Conservation (phyloP, 768 basidiomycete genomes). For the Cystofilobasidium bisporidii region DNA sequence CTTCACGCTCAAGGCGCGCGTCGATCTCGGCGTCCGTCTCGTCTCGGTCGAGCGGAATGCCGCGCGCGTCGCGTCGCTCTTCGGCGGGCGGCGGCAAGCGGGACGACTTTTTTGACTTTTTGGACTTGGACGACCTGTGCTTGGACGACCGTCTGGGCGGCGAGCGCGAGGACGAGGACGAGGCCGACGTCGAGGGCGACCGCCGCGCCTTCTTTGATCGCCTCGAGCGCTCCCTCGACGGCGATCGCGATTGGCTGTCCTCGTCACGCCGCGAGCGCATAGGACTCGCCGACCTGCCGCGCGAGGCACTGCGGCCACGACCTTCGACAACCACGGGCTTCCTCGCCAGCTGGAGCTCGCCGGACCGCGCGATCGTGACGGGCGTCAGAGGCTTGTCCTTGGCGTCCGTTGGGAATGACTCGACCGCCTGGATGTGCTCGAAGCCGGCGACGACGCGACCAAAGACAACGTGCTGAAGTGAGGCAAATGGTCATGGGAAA, state of each 20-base stretch:
- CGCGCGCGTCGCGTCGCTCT: constrained; percentile 6
- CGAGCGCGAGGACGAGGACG: constrained; percentile 12
- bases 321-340: constrained; percentile 35
- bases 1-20: constrained; percentile 27
- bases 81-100: neutral
- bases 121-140: constrained; percentile 18
- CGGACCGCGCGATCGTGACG: constrained; percentile 64
- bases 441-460: constrained; percentile 35
- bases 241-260: constrained; percentile 3
- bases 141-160: constrained; percentile 9
- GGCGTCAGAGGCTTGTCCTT: constrained; percentile 63
- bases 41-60: constrained; percentile 9
- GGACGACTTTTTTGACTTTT: constrained; percentile 3
- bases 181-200: constrained; percentile 8
- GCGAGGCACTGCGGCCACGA: neutral
- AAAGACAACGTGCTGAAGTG: constrained; percentile 26
- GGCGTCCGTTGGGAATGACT: constrained; percentile 58
- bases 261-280: neutral
- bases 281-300: neutral
- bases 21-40: constrained; percentile 29
- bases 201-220: constrained; percentile 11
- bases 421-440: constrained; percentile 50
- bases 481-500: too few species aligned
- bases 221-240: neutral
- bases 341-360: constrained; percentile 64